Percentiles rank a stretch among this genome's conserved stretches.
Evolutionary conservation across 176 grass and related monocot species (phyloP).

Genomic region (Cenchrus purpureus): DNA sequence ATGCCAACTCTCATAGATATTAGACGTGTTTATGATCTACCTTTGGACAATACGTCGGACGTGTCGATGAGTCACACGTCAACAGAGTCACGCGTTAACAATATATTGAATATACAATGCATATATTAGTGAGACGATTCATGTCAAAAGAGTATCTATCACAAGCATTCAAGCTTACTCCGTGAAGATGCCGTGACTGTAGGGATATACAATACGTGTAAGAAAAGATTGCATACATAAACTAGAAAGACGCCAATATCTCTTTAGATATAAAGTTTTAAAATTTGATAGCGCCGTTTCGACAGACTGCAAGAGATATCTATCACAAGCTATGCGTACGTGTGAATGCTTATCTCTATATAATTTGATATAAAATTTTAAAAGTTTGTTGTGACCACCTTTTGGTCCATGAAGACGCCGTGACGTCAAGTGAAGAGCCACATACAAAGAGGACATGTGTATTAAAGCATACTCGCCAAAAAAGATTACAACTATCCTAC

Average conservation of each 20-base stretch:
- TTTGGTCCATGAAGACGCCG: background rate
- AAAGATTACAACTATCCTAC: background rate
- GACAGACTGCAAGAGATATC: background rate
- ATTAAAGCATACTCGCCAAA: background rate
- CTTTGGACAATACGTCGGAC: too few relatives aligned
- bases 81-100: too few relatives aligned
- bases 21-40: too few relatives aligned
- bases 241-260: background rate
- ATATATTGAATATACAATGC: too few relatives aligned
- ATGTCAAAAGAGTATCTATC: background rate
- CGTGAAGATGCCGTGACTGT: background rate
- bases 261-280: background rate
- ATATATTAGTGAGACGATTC: background rate
- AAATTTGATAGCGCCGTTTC: background rate
- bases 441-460: rapidly evolving
- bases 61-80: too few relatives aligned
- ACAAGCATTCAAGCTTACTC: background rate
- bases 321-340: background rate
- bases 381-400: background rate
- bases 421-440: background rate
- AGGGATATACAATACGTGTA: background rate
- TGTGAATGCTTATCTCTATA: background rate
- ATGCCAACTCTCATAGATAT: too few relatives aligned
- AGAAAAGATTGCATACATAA: background rate
- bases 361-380: background rate